Percentiles rank a stretch among this genome's conserved stretches.
Evolutionary conservation across 257 asterid genomes (phyloP).

Genomic region (Capsicum chinense): DNA sequence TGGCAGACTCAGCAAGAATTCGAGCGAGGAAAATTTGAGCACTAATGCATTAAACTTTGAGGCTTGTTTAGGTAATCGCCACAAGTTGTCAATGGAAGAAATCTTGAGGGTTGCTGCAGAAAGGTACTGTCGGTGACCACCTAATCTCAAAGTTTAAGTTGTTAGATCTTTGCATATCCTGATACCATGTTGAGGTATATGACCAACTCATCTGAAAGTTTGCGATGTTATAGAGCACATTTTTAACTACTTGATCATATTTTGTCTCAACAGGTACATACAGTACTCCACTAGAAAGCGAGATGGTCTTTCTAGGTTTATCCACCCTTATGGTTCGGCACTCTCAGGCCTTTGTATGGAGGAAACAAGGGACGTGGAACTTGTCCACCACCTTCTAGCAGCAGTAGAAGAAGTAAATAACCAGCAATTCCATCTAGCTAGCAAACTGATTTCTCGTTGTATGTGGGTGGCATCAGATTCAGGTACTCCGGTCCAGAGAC

Average conservation of each 20-base stretch:
- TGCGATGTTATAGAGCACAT: neutral
- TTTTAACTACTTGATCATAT: neutral
- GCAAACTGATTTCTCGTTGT: constrained; percentile 45
- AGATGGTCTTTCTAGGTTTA: constrained; percentile 56
- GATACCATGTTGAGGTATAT: neutral
- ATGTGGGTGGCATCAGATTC: constrained; percentile 44
- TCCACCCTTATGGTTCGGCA: constrained; percentile 60
- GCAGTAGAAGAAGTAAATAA: constrained; percentile 59
- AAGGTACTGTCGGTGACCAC: constrained; percentile 24
- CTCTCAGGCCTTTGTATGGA: constrained; percentile 49
- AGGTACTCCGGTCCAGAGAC: constrained; percentile 63
- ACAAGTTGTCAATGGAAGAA: constrained; percentile 50
- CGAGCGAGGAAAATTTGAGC: constrained; percentile 26
- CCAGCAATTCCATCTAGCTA: constrained; percentile 49
- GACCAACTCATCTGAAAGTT: neutral
- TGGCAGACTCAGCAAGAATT: constrained; percentile 40
- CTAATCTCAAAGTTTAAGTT: neutral
- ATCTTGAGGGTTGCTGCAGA: constrained; percentile 62
- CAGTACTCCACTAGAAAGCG: constrained; percentile 52
- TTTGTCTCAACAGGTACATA: constrained; percentile 40
- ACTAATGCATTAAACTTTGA: neutral
- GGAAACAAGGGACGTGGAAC: constrained; percentile 60
- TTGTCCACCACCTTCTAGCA: constrained; percentile 50
- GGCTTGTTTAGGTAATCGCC: neutral
- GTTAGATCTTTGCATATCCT: neutral